A percentile compares a stretch with the other conserved stretches of the same genome.
These are phyloP conservation scores for Cryptococcus sp. DNA, from an alignment of 1,284 basidiomycete species.

Conservation along the genomic window DNA sequence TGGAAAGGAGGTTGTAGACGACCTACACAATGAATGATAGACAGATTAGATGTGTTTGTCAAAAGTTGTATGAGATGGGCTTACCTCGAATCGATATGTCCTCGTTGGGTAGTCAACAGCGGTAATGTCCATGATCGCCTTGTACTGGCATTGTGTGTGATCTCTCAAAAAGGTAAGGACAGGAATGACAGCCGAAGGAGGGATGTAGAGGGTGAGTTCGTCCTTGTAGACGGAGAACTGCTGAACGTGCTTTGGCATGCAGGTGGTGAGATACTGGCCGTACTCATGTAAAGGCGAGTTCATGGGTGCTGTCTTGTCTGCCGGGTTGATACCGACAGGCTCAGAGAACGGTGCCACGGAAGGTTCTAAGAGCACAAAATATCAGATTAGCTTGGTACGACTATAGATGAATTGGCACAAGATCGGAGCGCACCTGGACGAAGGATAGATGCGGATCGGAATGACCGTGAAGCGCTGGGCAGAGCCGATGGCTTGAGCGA, in stretches of 20 bases:
- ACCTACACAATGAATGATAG: slow-evolving; percentile 55
- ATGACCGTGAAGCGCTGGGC: slow-evolving; percentile 23
- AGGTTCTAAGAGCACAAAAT: slow-evolving; percentile 27
- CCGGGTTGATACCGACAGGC: slow-evolving; percentile 80
- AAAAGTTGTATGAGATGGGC: slow-evolving; percentile 13
- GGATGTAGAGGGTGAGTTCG: slow-evolving; percentile 79
- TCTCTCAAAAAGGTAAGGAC: slow-evolving; percentile 92
- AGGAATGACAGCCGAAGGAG: slow-evolving; percentile 79
- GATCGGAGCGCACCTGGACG: slow-evolving; percentile 28
- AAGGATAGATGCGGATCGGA: slow-evolving; percentile 30
- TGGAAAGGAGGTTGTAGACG: slow-evolving; percentile 90
- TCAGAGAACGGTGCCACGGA: slow-evolving; percentile 78
- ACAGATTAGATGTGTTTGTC: background rate
- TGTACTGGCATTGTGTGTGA: slow-evolving; percentile 95
- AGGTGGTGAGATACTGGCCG: slow-evolving; percentile 85
- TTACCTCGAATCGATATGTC: slow-evolving; percentile 84
- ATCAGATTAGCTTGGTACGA: background rate
- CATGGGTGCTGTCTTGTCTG: slow-evolving; percentile 67
- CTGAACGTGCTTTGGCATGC: slow-evolving; percentile 91
- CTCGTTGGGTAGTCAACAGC: slow-evolving; percentile 95
- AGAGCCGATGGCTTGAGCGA: slow-evolving; percentile 14
- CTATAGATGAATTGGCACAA: background rate
- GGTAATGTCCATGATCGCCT: slow-evolving; percentile 87
- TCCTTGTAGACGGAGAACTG: slow-evolving; percentile 98
- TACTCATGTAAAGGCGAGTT: slow-evolving; percentile 80